Evolutionary conservation across 2,329 filamentous ascomycete species (phyloP).

Genomic region (Ceratocystis ficicola): DNA sequence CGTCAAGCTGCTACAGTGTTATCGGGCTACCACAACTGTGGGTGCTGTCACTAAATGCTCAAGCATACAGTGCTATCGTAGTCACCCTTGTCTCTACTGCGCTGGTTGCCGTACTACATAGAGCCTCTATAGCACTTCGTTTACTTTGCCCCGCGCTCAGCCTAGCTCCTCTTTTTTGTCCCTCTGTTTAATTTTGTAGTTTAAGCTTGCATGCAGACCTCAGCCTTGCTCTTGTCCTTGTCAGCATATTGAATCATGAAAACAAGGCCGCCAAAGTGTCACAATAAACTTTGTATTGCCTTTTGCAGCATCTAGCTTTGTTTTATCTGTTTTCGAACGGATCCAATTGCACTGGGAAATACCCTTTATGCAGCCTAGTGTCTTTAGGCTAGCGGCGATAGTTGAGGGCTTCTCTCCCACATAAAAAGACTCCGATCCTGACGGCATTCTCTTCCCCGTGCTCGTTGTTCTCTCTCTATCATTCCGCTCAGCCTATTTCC

Average conservation of each 20-base stretch:
- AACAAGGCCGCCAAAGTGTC: not conserved
- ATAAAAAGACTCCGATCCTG: not conserved
- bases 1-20: not conserved
- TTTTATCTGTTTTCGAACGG: not conserved
- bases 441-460: not conserved
- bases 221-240: not conserved
- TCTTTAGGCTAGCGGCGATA: not conserved
- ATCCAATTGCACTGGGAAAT: not conserved
- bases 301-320: not conserved
- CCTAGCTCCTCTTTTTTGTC: conserved; percentile 1
- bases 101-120: not conserved
- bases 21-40: not conserved
- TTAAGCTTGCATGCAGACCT: not conserved
- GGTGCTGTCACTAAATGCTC: not conserved
- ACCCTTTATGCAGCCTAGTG: not conserved
- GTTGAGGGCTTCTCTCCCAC: not conserved
- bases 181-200: not conserved
- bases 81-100: not conserved
- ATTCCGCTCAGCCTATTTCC: not conserved
- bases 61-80: not conserved
- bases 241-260: not conserved
- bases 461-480: not conserved
- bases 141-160: conserved; percentile 13
- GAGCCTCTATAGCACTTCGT: not conserved
- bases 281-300: not conserved